phyloP scores from a whole-genome alignment of 306 rosid genomes.

The Citrullus mucosospermus region DNA sequence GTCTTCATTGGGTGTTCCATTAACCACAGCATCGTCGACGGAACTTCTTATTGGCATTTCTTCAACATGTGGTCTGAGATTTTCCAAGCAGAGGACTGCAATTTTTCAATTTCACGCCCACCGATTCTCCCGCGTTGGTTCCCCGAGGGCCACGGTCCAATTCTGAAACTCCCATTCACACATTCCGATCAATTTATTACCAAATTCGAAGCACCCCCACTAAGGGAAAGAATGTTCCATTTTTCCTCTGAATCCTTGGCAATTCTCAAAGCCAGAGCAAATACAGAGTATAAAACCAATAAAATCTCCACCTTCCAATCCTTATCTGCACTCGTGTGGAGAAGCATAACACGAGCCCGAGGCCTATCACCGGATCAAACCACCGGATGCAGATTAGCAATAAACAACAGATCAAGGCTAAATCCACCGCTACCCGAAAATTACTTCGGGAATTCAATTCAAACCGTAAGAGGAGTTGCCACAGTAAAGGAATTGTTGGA shows the following conservation, averaged over 20 bases:
- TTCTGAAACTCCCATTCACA: conserved; percentile 34
- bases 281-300: conserved; percentile 20
- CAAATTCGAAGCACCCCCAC: conserved; percentile 25
- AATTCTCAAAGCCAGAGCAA: conserved; percentile 43
- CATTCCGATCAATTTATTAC: conserved; percentile 28
- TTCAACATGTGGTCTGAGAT: conserved; percentile 51
- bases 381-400: conserved; percentile 10
- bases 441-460: conserved; percentile 36
- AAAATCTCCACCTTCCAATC: conserved; percentile 47
- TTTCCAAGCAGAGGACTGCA: conserved; percentile 18
- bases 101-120: conserved; percentile 11
- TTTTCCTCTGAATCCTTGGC: conserved; percentile 35
- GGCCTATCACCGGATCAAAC: not conserved
- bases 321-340: conserved; percentile 47
- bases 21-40: conserved; percentile 38
- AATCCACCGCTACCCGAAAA: conserved; percentile 26
- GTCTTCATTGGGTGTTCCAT: conserved; percentile 58
- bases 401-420: conserved; percentile 31
- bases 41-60: conserved; percentile 38
- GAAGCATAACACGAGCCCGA: not conserved
- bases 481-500: conserved; percentile 25
- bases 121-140: conserved; percentile 40
- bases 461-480: not conserved
- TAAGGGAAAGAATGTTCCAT: conserved; percentile 47
- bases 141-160: conserved; percentile 27